Conservation (phyloP, 805 yeast species). For the Hanseniaspora occidentalis region DNA sequence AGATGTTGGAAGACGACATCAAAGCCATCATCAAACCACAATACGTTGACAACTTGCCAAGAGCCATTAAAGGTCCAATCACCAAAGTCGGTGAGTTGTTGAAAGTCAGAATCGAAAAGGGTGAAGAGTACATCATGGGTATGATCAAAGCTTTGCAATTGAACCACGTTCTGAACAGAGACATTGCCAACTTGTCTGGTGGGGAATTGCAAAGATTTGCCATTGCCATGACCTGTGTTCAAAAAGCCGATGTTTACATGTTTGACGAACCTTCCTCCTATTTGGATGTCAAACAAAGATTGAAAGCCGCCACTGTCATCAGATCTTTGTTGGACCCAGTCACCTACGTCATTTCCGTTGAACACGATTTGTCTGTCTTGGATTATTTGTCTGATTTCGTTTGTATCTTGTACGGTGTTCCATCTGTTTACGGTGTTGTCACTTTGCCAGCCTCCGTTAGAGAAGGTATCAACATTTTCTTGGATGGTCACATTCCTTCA, state of each 20-base stretch:
- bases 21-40: conserved; percentile 98
- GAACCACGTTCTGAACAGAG: conserved; percentile 68
- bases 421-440: conserved; percentile 98
- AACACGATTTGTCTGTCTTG: conserved; percentile 95
- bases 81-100: conserved; percentile 78
- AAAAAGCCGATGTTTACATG: conserved; percentile 92
- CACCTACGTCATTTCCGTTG: conserved; percentile 87
- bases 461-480: conserved; percentile 97
- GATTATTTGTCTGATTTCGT: conserved; percentile 95
- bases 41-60: conserved; percentile 94
- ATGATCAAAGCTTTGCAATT: conserved; percentile 65
- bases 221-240: conserved; percentile 93
- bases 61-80: conserved; percentile 85
- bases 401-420: conserved; percentile 94
- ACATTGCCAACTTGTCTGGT: conserved; percentile 83
- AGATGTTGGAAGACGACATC: conserved; percentile 84
- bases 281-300: conserved; percentile 96
- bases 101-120: conserved; percentile 63
- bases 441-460: conserved; percentile 93
- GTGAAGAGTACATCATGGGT: conserved; percentile 45
- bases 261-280: conserved; percentile 99
- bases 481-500: conserved; percentile 95
- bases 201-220: conserved; percentile 99
- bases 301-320: conserved; percentile 91
- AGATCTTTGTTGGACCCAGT: conserved; percentile 71